Evolutionary conservation across 441 rosid genomes (phyloP), one percentile per base, ranked within the genome.

Genomic region (California macrophylla): DNA sequence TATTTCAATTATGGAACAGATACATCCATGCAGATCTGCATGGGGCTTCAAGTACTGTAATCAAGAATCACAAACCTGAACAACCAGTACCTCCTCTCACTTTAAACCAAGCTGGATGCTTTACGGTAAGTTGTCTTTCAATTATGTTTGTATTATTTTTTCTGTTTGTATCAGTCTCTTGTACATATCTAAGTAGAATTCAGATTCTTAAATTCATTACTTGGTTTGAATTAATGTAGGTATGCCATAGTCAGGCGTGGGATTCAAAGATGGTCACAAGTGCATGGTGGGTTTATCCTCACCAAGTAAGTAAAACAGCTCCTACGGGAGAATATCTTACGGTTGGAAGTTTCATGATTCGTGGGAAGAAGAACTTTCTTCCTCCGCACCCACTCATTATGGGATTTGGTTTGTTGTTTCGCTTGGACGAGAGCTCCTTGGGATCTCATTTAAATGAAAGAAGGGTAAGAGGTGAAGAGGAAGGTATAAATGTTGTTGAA

Each of bases 231-330:
- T 26, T 58, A 67, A 58, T 82, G 73, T 78, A 92, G 99, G 99
- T 94, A 74, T 94, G 98, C 78, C 97, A 90, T 69, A 92, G 99
- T 79, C 90, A 89, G 77, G 99, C 98, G 56, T 94, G 99, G 99
- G 92, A 94, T 81, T 94, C 98, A 25, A 94, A 90, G 83, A 92
- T 94, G 69, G 90, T 94, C 68, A 92, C 99, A 66, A 92, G 99
- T 71, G 99, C 97, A 69, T 94, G 99, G 98, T 94, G 99, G 99
- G 99, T 94, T 61, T 85, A 89, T 78, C 98, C 97, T 78, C 88
- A 85, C 80, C 99, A 94, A 77, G 99, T 94, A 77, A 94, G 89
- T 82, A 94, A 94, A 87, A 92, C 97, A 75, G 99, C 99, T 73
- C 99, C 98, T 36, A 90, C 99, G 3, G 99, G 90, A 69, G 99